Conservation (phyloP, 2,329 filamentous ascomycete genomes). For the Aspergillus pseudotamarii region DNA sequence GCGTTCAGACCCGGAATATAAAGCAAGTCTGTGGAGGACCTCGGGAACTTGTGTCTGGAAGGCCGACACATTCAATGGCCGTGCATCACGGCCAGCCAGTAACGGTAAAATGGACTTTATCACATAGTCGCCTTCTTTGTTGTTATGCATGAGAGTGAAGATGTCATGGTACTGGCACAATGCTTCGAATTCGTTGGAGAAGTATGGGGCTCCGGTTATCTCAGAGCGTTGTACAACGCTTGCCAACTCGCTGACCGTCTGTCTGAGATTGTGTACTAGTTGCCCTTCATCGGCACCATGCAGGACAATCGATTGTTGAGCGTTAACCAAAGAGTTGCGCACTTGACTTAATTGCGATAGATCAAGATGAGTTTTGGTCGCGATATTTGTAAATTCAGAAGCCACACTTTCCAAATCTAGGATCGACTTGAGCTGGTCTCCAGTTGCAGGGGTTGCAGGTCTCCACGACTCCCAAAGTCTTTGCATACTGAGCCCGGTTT, state of each 20-base stretch:
- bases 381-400: slow-evolving; percentile 40
- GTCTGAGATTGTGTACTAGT: slow-evolving; percentile 41
- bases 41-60: slow-evolving; percentile 36
- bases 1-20: slow-evolving; percentile 38
- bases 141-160: slow-evolving; percentile 19
- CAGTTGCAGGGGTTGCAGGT: slow-evolving; percentile 55
- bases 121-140: slow-evolving; percentile 16
- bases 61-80: slow-evolving; percentile 36
- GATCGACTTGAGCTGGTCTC: slow-evolving; percentile 36
- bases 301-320: slow-evolving; percentile 40
- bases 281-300: slow-evolving; percentile 39
- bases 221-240: slow-evolving; percentile 34
- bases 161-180: slow-evolving; percentile 51
- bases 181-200: slow-evolving; percentile 49
- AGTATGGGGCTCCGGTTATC: slow-evolving; percentile 43
- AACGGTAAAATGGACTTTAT: slow-evolving; percentile 38
- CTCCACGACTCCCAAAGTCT: slow-evolving; percentile 73
- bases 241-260: slow-evolving; percentile 41
- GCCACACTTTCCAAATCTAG: slow-evolving; percentile 40
- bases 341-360: slow-evolving; percentile 40
- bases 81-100: slow-evolving; percentile 42
- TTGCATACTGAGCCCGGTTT: slow-evolving; percentile 79
- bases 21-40: slow-evolving; percentile 38
- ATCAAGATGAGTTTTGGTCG: slow-evolving; percentile 39
- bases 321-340: slow-evolving; percentile 41